Evolutionary conservation across 805 yeast species (phyloP).

Genomic region (Tetrapisispora iriomotensis): DNA sequence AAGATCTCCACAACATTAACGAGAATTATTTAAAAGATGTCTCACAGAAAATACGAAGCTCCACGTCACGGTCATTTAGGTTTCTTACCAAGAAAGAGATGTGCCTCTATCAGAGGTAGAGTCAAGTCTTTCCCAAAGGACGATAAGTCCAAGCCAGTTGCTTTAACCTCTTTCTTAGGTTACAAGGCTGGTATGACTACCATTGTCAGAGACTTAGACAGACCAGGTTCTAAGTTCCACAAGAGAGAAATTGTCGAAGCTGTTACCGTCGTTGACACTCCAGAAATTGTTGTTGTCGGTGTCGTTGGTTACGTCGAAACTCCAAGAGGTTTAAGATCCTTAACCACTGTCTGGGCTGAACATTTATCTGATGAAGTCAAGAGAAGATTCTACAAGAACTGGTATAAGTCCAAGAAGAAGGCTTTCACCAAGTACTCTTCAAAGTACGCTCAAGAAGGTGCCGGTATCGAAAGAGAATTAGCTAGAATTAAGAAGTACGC

Average conservation of each 20-base stretch:
- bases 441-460: conserved; percentile 89
- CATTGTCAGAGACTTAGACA: conserved; percentile 98
- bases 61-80: conserved; percentile 99
- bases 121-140: conserved; percentile 99
- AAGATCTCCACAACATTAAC: conserved; percentile 2
- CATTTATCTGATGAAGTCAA: conserved; percentile 98
- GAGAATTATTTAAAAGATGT: conserved; percentile 43
- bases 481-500: conserved; percentile 99
- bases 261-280: conserved; percentile 97
- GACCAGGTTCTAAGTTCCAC: conserved; percentile 99
- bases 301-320: conserved; percentile 99
- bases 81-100: conserved; percentile 99
- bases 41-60: conserved; percentile 99
- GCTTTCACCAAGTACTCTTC: conserved; percentile 99
- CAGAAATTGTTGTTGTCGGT: conserved; percentile 98
- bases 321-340: conserved; percentile 99
- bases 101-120: conserved; percentile 96
- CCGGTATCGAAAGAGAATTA: conserved; percentile 86
- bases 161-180: conserved; percentile 99
- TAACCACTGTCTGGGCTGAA: conserved; percentile 99
- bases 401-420: conserved; percentile 99
- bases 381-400: conserved; percentile 99
- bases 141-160: conserved; percentile 94
- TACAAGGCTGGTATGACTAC: conserved; percentile 99
- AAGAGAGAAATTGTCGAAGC: conserved; percentile 99